Conservation (phyloP, 371 early-diverging fungal species). For the Syncephalastrum racemosum region DNA sequence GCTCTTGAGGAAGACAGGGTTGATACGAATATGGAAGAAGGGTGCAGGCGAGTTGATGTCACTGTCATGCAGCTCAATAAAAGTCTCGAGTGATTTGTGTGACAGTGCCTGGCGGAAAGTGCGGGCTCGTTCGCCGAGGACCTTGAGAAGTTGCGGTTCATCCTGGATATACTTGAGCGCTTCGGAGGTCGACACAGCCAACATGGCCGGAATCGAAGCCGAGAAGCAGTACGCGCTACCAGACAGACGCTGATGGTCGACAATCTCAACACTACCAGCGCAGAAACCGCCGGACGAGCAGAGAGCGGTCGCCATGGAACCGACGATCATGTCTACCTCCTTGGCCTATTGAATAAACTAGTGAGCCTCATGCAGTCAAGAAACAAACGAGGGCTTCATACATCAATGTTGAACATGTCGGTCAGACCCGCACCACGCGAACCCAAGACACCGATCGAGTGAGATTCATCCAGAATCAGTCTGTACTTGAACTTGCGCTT, state of each 20-base stretch:
- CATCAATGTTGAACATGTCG: conserved; percentile 78
- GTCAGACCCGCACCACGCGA: conserved; percentile 88
- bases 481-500: conserved; percentile 97
- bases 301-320: conserved; percentile 86
- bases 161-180: conserved; percentile 71
- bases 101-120: conserved; percentile 34
- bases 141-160: conserved; percentile 34
- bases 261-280: conserved; percentile 82
- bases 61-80: conserved; percentile 51
- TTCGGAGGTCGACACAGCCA: conserved; percentile 88
- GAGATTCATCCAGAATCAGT: conserved; percentile 95
- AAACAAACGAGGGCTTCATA: conserved; percentile 7
- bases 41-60: conserved; percentile 55
- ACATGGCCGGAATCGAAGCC: conserved; percentile 97
- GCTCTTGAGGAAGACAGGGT: conserved; percentile 39
- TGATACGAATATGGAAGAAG: conserved; percentile 69
- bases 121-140: conserved; percentile 34
- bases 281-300: conserved; percentile 97
- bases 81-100: conserved; percentile 40
- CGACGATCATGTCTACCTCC: conserved; percentile 94
- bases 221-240: conserved; percentile 97
- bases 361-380: neutral
- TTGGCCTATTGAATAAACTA: conserved; percentile 39
- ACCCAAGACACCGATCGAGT: conserved; percentile 94
- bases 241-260: conserved; percentile 95